Evolutionary conservation across 2,329 filamentous ascomycete genomes (phyloP), one percentile per base, ranked within the genome.

Genomic region (Leptodontidium sp.): DNA sequence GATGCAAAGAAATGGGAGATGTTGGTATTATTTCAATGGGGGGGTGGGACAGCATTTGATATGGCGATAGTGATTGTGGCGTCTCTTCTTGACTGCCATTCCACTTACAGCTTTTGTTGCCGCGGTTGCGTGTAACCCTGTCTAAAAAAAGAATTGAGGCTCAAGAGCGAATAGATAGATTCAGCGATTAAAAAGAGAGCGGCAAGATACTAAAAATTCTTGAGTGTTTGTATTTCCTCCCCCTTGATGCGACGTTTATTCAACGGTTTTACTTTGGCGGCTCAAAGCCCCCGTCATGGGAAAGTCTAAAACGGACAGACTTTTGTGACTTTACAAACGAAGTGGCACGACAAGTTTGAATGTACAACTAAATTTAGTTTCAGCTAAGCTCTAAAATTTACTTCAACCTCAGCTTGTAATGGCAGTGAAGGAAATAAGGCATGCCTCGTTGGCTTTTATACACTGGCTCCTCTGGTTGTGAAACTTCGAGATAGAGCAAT

Each of bases 41-140:
- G 38, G 55, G 38, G 38, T 40, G 35, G 35, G 9, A 43, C 35
- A 58, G 35, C 52, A 32, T 9, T 24, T 29, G 24, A 53, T 53
- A 40, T 40, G 11, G 11, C 50, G 24, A 53, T 53, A 53, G 1
- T 29, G 24, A 17, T 29, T 12, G 50, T 24, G 26, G 52, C 52
- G 52, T 59, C 9, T 14, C 17, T 15, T 59, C 35, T 15, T 21
- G 17, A 40, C 7, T 59, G 11, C 15, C 32, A 58, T 40, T 43
- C 32, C 38, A 59, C 32, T 59, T 43, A 59, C 35, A 40, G 43
- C 12, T 58, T 59, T 59, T 43, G 11, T 40, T 59, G 35, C 55
- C 55, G 55, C 55, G 35, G 55, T 4, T 24, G 35, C 32, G 21
- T 55, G 52, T 35, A 55, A 55, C 52, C 26, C 4, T 35, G 52